Percentiles rank a stretch among this genome's conserved stretches.
phyloP scores from a whole-genome alignment of 441 rosid species.

The Arabidopsis hybrid region DNA sequence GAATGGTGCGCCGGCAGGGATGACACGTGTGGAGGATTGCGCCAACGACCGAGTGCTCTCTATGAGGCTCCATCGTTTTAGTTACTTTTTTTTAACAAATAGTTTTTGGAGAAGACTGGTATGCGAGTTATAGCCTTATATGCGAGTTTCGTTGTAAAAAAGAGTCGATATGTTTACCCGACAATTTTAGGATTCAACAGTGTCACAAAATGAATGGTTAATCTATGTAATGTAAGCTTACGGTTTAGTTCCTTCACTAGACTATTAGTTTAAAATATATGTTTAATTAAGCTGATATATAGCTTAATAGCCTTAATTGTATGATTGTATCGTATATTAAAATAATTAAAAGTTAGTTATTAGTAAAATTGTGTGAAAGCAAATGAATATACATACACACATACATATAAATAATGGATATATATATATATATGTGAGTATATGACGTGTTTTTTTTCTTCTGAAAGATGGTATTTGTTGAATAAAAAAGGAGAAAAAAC shows the following conservation, averaged over 20 bases:
- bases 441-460: too few relatives aligned
- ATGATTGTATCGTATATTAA: background rate
- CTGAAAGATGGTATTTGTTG: background rate
- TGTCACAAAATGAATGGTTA: too few relatives aligned
- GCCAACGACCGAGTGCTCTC: constrained; percentile 21
- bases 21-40: constrained; percentile 52
- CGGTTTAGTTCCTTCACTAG: background rate
- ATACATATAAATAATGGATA: too few relatives aligned
- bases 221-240: background rate
- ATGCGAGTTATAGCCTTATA: too few relatives aligned
- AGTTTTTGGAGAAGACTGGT: too few relatives aligned
- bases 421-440: too few relatives aligned
- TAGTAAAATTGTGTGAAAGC: background rate
- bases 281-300: background rate
- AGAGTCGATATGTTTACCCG: too few relatives aligned
- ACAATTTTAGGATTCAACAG: too few relatives aligned
- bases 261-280: background rate
- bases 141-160: too few relatives aligned
- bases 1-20: constrained; percentile 49
- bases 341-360: background rate
- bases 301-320: too few relatives aligned
- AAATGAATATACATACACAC: background rate
- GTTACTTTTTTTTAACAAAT: background rate
- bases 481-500: background rate
- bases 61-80: constrained; percentile 1